These are phyloP conservation scores for Aspergillus egyptiacus DNA, from an alignment of 495 filamentous ascomycete genomes.

Conservation along the genomic window DNA sequence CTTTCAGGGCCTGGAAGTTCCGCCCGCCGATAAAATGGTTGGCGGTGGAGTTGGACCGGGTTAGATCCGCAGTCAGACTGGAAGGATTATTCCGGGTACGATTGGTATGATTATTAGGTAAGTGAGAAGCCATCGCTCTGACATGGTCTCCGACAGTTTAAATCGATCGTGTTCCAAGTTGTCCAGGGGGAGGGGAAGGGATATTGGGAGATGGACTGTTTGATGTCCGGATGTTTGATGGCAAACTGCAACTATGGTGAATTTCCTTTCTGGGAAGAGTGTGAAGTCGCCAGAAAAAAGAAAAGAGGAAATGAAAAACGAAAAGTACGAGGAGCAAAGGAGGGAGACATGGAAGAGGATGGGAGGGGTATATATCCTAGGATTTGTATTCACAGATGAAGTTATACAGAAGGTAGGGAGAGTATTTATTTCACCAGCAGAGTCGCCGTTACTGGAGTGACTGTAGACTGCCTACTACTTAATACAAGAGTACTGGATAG, in stretches of 20 bases:
- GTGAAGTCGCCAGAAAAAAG: slow-evolving; percentile 1
- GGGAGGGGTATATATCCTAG: too few relatives aligned
- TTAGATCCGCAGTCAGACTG: slow-evolving; percentile 31
- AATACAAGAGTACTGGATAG: too few relatives aligned
- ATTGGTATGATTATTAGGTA: slow-evolving; percentile 9
- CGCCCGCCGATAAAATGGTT: slow-evolving; percentile 61
- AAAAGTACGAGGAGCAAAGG: too few relatives aligned
- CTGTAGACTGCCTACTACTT: too few relatives aligned
- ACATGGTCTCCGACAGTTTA: not conserved
- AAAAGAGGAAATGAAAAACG: slow-evolving; percentile 1
- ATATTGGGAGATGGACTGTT: not conserved
- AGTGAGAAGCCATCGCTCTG: slow-evolving; percentile 11
- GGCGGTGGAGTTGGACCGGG: slow-evolving; percentile 62
- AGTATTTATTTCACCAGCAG: too few relatives aligned
- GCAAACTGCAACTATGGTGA: not conserved
- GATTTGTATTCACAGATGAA: too few relatives aligned
- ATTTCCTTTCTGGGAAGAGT: not conserved
- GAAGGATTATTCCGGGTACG: slow-evolving; percentile 7
- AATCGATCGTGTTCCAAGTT: too few relatives aligned
- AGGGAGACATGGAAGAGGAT: too few relatives aligned
- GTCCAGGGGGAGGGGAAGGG: not conserved
- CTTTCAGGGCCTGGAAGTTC: slow-evolving; percentile 65
- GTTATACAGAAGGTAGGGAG: too few relatives aligned
- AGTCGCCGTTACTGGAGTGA: too few relatives aligned
- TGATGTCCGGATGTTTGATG: not conserved